Conservation (phyloP, 2,329 filamentous ascomycete genomes). For the Colletotrichum sp. region DNA sequence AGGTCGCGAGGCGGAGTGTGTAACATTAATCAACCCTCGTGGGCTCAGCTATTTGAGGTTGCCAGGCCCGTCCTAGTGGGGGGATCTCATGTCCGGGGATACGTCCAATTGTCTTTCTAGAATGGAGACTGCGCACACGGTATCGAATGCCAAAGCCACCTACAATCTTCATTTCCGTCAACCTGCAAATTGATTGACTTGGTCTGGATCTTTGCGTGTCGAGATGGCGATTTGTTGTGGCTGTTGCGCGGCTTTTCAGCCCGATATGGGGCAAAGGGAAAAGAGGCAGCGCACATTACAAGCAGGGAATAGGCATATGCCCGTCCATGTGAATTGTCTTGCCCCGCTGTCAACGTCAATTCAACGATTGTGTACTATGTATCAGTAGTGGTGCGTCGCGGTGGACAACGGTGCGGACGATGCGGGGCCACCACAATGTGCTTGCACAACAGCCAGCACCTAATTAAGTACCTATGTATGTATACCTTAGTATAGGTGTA, state of each 20-base stretch:
- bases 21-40: not conserved
- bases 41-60: not conserved
- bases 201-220: not conserved
- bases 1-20: not conserved
- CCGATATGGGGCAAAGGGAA: not conserved
- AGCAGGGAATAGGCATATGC: not conserved
- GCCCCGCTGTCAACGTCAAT: slow-evolving; percentile 6
- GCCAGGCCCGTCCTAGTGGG: not conserved
- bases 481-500: not conserved
- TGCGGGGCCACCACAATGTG: not conserved
- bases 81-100: not conserved
- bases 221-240: not conserved
- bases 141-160: not conserved
- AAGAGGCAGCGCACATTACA: not conserved
- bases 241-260: not conserved
- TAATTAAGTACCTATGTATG: not conserved
- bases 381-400: not conserved
- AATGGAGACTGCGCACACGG: not conserved
- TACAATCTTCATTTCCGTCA: not conserved
- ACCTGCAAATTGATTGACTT: not conserved
- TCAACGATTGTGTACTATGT: not conserved
- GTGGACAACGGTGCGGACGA: not conserved
- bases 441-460: not conserved
- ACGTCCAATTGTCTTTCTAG: not conserved
- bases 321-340: not conserved